Conservation (phyloP, 345 rosid species). For the Acer yangbiense region DNA sequence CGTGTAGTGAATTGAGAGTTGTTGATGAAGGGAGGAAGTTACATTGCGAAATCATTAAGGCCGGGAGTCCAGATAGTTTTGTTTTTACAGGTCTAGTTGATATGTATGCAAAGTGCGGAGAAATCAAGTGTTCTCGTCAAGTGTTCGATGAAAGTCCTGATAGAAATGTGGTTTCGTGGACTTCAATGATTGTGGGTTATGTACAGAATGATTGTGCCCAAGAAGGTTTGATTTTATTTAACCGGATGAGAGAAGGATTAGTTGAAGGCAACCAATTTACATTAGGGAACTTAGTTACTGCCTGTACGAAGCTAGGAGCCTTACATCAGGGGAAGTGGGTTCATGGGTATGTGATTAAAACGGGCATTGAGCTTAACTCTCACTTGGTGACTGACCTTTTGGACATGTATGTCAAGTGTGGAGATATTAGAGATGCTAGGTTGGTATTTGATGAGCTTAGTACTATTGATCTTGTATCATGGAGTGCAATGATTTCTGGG, state of each 20-base stretch:
- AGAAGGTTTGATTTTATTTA: constrained; percentile 62
- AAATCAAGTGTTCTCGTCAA: constrained; percentile 38
- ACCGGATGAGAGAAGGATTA: constrained; percentile 61
- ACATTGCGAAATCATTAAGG: constrained; percentile 61
- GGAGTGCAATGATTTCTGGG: constrained; percentile 97
- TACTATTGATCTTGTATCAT: constrained; percentile 55
- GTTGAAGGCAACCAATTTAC: constrained; percentile 60
- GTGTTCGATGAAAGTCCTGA: constrained; percentile 50
- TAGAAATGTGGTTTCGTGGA: constrained; percentile 76
- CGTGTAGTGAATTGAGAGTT: constrained; percentile 63
- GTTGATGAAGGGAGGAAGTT: constrained; percentile 56
- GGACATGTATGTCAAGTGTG: constrained; percentile 85
- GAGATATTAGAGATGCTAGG: constrained; percentile 56
- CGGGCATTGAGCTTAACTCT: constrained; percentile 54
- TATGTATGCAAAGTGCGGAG: constrained; percentile 81
- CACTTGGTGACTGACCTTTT: constrained; percentile 63
- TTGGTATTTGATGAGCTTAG: constrained; percentile 50
- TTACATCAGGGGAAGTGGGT: constrained; percentile 79
- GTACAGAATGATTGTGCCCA: constrained; percentile 53
- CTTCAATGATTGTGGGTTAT: constrained; percentile 86
- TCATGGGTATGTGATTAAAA: constrained; percentile 72
- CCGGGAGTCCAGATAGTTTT: constrained; percentile 53
- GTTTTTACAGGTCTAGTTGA: constrained; percentile 71
- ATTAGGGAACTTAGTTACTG: constrained; percentile 61
- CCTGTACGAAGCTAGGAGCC: constrained; percentile 68